phyloP scores from a whole-genome alignment of 2,329 filamentous ascomycete species.

The Pseudogymnoascus sp. region DNA sequence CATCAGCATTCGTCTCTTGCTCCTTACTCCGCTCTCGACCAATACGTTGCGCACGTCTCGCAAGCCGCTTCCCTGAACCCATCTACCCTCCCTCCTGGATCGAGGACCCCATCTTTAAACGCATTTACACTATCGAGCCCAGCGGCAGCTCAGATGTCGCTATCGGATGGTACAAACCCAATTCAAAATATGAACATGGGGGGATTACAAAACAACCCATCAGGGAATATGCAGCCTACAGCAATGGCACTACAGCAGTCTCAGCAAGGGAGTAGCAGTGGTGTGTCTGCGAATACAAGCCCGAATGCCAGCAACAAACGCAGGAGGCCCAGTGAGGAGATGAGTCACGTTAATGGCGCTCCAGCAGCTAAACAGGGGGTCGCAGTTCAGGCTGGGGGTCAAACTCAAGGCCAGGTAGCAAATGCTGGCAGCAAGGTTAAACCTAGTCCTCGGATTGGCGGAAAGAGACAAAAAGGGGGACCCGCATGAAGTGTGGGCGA shows the following conservation, averaged over 20 bases:
- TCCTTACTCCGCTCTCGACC: slow-evolving; percentile 52
- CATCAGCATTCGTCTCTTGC: slow-evolving; percentile 47
- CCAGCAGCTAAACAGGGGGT: slow-evolving; percentile 20
- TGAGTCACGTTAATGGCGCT: slow-evolving; percentile 25
- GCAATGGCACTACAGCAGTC: slow-evolving; percentile 61
- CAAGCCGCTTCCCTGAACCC: slow-evolving; percentile 13
- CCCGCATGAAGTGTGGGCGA: slow-evolving; percentile 16
- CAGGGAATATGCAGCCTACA: slow-evolving; percentile 56
- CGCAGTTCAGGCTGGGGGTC: slow-evolving; percentile 23
- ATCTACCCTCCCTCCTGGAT: neutral
- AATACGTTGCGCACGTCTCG: slow-evolving; percentile 48
- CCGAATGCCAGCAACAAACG: slow-evolving; percentile 33
- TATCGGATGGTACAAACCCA: slow-evolving; percentile 49
- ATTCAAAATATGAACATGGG: slow-evolving; percentile 50
- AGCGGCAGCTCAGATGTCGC: slow-evolving; percentile 50
- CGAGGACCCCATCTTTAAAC: neutral
- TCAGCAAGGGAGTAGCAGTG: slow-evolving; percentile 60
- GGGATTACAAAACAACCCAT: slow-evolving; percentile 24
- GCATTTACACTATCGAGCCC: slow-evolving; percentile 37
- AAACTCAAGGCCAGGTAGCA: neutral
- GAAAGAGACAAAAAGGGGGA: slow-evolving; percentile 32
- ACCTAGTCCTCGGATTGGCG: slow-evolving; percentile 32
- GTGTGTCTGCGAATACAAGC: slow-evolving; percentile 57
- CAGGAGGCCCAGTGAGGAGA: slow-evolving; percentile 33
- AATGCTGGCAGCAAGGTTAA: slow-evolving; percentile 25